Conservation (phyloP, 2,329 filamentous ascomycete genomes). For the Plectosphaerella cucumerina region DNA sequence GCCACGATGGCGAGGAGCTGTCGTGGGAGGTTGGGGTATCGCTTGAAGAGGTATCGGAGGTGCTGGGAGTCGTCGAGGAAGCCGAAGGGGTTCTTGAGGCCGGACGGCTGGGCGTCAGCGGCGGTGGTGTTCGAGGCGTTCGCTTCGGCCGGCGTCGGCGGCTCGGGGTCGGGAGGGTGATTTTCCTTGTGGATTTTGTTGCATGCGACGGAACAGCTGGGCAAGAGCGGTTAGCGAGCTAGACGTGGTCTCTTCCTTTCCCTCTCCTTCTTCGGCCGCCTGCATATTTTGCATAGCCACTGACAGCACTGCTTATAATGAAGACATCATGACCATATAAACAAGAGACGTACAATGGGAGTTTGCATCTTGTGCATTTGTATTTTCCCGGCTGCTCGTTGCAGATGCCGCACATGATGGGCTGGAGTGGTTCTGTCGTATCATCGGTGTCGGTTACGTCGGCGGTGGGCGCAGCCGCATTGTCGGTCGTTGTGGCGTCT, state of each 20-base stretch:
- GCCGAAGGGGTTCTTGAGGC: slow-evolving; percentile 40
- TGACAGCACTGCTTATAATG: slow-evolving; percentile 5
- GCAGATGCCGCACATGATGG: slow-evolving; percentile 47
- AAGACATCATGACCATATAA: slow-evolving; percentile 5
- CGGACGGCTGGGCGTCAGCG: background rate
- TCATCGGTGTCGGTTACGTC: background rate
- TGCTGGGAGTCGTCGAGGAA: slow-evolving; percentile 46
- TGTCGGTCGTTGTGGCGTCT: background rate
- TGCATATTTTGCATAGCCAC: background rate
- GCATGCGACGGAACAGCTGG: slow-evolving; percentile 56
- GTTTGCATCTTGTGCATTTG: slow-evolving; percentile 56
- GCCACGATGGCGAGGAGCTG: slow-evolving; percentile 45
- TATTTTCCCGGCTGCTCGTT: slow-evolving; percentile 49
- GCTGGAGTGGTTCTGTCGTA: slow-evolving; percentile 2
- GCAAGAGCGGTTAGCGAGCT: background rate
- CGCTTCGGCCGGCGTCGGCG: slow-evolving; percentile 13
- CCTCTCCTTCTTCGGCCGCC: too few species aligned
- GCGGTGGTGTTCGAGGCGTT: slow-evolving; percentile 1
- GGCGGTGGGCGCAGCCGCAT: background rate
- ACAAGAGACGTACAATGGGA: slow-evolving; percentile 50
- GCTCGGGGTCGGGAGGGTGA: slow-evolving; percentile 37
- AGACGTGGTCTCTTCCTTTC: background rate
- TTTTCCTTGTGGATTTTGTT: slow-evolving; percentile 48
- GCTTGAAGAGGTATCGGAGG: slow-evolving; percentile 45
- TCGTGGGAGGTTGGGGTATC: slow-evolving; percentile 45